These are phyloP conservation scores for Suhomyces canberraensis DNA, from an alignment of 805 yeast genomes.

Conservation along the genomic window DNA sequence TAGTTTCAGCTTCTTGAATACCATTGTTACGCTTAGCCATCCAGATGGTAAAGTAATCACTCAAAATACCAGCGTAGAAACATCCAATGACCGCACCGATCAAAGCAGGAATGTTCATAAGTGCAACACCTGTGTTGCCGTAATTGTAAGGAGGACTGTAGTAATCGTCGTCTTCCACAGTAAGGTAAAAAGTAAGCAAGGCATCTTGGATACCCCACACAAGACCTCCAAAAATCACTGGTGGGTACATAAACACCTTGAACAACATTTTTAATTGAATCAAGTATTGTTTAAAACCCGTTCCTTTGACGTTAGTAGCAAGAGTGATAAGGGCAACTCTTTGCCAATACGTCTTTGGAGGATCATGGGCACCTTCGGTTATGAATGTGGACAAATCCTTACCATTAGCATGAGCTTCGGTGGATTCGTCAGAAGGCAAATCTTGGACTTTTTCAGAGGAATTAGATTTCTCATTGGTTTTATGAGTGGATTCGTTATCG, in stretches of 20 bases:
- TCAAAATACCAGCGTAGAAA: slow-evolving; percentile 57
- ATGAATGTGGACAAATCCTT: background rate
- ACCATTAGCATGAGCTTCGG: background rate
- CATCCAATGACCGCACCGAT: slow-evolving; percentile 68
- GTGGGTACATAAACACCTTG: slow-evolving; percentile 61
- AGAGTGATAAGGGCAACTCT: slow-evolving; percentile 50
- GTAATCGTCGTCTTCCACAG: slow-evolving; percentile 67
- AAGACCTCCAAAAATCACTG: slow-evolving; percentile 62
- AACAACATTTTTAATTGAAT: slow-evolving; percentile 47
- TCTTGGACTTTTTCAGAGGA: background rate
- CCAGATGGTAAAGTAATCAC: slow-evolving; percentile 60
- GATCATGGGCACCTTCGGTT: slow-evolving; percentile 6
- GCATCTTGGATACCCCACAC: slow-evolving; percentile 83
- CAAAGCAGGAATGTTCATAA: slow-evolving; percentile 71
- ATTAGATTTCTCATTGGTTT: background rate
- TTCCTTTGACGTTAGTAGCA: slow-evolving; percentile 58
- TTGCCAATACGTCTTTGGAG: slow-evolving; percentile 41
- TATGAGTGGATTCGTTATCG: background rate
- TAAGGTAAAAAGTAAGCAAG: slow-evolving; percentile 67
- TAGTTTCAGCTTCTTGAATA: slow-evolving; percentile 61
- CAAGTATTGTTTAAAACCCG: slow-evolving; percentile 64
- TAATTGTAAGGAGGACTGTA: slow-evolving; percentile 66
- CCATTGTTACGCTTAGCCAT: slow-evolving; percentile 60
- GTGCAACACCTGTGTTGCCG: slow-evolving; percentile 61
- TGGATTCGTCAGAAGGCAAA: background rate